Conservation (phyloP, 2,329 filamentous ascomycete species). For the Cladosporium velox region DNA sequence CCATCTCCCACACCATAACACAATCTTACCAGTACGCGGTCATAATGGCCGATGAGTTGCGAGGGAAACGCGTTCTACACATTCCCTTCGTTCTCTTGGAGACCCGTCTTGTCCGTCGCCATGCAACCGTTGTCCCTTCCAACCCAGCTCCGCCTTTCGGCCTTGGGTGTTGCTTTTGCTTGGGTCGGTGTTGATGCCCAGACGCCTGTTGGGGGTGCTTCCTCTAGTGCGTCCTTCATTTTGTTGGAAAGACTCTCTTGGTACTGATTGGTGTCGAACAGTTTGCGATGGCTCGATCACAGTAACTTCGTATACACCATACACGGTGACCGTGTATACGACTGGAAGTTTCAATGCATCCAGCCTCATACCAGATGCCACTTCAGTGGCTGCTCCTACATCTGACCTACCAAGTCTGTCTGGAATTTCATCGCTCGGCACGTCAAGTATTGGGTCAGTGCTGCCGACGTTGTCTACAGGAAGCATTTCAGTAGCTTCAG, state of each 20-base stretch:
- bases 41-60: conserved; percentile 31
- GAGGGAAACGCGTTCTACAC: conserved; percentile 28
- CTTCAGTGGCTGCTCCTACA: not conserved
- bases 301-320: conserved; percentile 11
- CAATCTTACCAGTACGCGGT: conserved; percentile 27
- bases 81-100: conserved; percentile 19
- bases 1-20: conserved; percentile 22
- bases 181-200: not conserved
- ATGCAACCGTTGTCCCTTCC: conserved; percentile 11
- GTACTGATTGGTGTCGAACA: not conserved
- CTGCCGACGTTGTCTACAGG: not conserved
- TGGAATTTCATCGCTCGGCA: not conserved
- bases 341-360: conserved; percentile 12
- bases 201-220: not conserved
- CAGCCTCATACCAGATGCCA: not conserved
- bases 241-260: not conserved
- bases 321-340: conserved; percentile 14
- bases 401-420: not conserved
- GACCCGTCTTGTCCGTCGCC: not conserved
- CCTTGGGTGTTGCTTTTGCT: not conserved
- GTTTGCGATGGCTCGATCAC: conserved; percentile 13
- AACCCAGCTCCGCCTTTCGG: not conserved
- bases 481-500: not conserved
- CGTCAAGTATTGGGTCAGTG: not conserved
- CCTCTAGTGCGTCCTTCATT: not conserved